phyloP scores from a whole-genome alignment of 306 rosid species.

The Malus fusca region DNA sequence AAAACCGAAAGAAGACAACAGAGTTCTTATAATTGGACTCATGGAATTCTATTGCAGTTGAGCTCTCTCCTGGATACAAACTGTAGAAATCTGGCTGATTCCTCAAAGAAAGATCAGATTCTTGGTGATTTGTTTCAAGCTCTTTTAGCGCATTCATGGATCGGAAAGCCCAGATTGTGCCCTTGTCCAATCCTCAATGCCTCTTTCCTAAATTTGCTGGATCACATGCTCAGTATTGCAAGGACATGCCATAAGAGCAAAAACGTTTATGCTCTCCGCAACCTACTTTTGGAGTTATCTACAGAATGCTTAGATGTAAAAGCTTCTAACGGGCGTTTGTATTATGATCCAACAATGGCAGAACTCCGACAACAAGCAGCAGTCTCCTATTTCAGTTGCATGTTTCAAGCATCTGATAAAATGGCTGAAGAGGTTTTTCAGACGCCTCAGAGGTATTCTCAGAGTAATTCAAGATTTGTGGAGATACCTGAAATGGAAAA shows the following conservation, averaged over 20 bases:
- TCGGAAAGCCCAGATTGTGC: constrained; percentile 53
- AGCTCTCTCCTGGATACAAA: constrained; percentile 66
- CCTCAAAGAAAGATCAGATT: constrained; percentile 61
- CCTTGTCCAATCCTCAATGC: constrained; percentile 70
- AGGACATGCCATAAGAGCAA: constrained; percentile 39
- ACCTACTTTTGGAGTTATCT: constrained; percentile 63
- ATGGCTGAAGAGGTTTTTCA: constrained; percentile 29
- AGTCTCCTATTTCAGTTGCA: constrained; percentile 70
- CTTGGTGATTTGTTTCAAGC: constrained; percentile 51
- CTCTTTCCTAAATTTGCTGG: constrained; percentile 58
- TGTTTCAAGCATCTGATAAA: constrained; percentile 58
- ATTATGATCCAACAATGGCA: constrained; percentile 75
- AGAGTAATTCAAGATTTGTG: constrained; percentile 28
- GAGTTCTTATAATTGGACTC: constrained; percentile 61
- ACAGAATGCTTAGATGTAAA: constrained; percentile 66
- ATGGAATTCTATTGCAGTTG: constrained; percentile 82
- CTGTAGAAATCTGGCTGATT: constrained; percentile 75
- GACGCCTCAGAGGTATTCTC: constrained; percentile 30
- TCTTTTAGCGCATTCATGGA: constrained; percentile 55
- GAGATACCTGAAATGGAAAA: constrained; percentile 35
- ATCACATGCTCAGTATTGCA: constrained; percentile 75
- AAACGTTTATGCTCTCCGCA: constrained; percentile 33
- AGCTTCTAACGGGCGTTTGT: constrained; percentile 28
- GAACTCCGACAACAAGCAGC: constrained; percentile 86
- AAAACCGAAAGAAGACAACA: constrained; percentile 16